Base-by-base conservation (phyloP, 2,329 filamentous ascomycete genomes). In the Apiospora aurea region DNA sequence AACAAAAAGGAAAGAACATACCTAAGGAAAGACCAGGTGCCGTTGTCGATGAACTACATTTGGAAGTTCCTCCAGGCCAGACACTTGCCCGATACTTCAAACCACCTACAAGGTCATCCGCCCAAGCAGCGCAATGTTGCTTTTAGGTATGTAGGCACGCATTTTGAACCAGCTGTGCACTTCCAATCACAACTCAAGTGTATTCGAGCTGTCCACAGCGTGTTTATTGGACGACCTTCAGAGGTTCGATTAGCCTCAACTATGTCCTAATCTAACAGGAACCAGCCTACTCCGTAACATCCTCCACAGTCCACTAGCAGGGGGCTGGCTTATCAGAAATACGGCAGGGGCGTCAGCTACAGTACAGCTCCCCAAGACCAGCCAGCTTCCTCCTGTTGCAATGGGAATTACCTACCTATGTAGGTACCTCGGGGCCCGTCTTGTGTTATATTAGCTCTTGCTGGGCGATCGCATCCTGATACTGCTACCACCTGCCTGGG, bases 281-380 rank as follows among this genome's bases (percentile, higher is more conserved):
- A 64, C 57, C 57, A 64, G 21, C 34, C 34, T 18, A 8, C 14
- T 18, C 14, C 14, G 14, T 18, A 46, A 46, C 14, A 16, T 18
- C 57, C 13, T n/a, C 4, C 34, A 21, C 57, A 41, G n/a, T 10
- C 18, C 34, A 64, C 57, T 64, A 64, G 57, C 57, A 64, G 57
- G 57, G 53, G 57, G 34, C 57, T 41, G 34, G 57, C 57, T 64
- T 64, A 64, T 41, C 34, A 41, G 4, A 64, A 64, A 14, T 64
- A 61, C 38, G 34, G 53, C 53, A 38, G 53, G 16, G 18, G 29
- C 53, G 53, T 61, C 53, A 61, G 53, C 14, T 38, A 34, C 29
- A 38, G 29, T n/a, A 61, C 53, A 61, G 16, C 29, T 57, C 4
- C 14, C n/a, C n/a, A 51, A 24, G n/a, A 4, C n/a, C 49, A 51